Base-by-base conservation (phyloP, 139 green algal genomes). In the Edaphochlamys debaryana region DNA sequence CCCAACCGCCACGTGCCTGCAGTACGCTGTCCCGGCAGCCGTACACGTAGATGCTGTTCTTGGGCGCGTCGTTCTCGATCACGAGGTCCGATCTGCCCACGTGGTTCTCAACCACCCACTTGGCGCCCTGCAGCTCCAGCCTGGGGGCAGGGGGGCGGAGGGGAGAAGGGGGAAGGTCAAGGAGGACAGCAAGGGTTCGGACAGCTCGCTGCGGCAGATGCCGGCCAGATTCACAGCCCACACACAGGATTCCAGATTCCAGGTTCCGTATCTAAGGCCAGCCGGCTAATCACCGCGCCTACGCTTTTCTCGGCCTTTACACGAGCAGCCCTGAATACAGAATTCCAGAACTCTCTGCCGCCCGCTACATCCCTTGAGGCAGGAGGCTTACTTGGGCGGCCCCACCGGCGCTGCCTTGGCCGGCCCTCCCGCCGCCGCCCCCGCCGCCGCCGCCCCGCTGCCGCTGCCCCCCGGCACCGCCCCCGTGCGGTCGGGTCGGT, bases 21-120 rank as follows among this genome's bases (percentile, higher is more conserved):
- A 97, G 73, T 3, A 96, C 94, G 76, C 84, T 93, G 78, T 95
- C 88, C 67, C 85, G 88, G 91, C 96, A 99, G 72, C 90, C 89
- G 84, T 93, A 99, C 81, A 99, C 93, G 92, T 99, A 98, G 11
- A 99, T 91, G 0, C 87, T 92, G 60, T 99, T 96, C 79, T 93
- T 93, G 25, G 96, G 85, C 54, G 94, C 73, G 22, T 89, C 89
- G 71, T 96, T 93, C 56, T 89, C 90, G 38, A 93, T 81, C 67
- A 94, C 60, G 25, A 82, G 54, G 34, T 83, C 77, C 45, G 48
- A 27, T 8, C 54, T 85, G 76, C 58, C 88, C 83, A 78, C 67
- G 42, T 95, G 89, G 78, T 98, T 91, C 91, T 99, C 96, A 25
- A 99, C 87, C 52, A 94, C 85, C 96, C 96, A 99, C 85, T 96